Percentiles rank a stretch among this genome's conserved stretches.
Evolutionary conservation across 371 early-diverging fungal genomes (phyloP).

Genomic region (Mucor lusitanicus): DNA sequence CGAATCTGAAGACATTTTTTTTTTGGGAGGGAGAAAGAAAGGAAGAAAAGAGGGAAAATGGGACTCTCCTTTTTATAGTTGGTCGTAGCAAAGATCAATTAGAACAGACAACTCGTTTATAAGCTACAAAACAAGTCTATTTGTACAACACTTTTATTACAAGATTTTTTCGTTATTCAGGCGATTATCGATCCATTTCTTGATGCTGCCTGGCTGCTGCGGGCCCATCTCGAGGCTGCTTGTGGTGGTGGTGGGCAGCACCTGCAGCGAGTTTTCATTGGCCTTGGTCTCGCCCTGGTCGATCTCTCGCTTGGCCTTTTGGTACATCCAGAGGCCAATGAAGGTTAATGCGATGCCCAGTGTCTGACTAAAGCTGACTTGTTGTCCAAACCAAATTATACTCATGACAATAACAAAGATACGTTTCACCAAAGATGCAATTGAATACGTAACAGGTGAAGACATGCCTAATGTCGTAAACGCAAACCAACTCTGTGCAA

Average conservation of each 20-base stretch:
- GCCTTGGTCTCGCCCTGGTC: constrained; percentile 43
- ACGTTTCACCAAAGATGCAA: constrained; percentile 86
- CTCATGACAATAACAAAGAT: constrained; percentile 87
- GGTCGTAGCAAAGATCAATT: background rate
- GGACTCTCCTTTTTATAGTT: background rate
- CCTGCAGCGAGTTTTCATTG: constrained; percentile 22
- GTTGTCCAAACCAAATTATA: constrained; percentile 85
- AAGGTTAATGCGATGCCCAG: constrained; percentile 82
- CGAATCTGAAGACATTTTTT: constrained; percentile 42
- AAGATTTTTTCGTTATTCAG: background rate
- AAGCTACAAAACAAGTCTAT: constrained; percentile 9
- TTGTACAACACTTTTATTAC: constrained; percentile 12
- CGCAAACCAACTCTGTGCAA: constrained; percentile 80
- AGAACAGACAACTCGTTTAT: constrained; percentile 11
- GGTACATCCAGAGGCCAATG: constrained; percentile 84
- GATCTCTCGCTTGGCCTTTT: constrained; percentile 69
- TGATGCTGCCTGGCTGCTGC: background rate
- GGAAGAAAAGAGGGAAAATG: background rate
- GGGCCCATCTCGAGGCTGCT: background rate
- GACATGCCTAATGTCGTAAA: constrained; percentile 78
- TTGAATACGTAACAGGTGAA: constrained; percentile 87
- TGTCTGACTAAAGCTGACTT: constrained; percentile 63
- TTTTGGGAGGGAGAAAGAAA: background rate
- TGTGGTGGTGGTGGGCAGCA: constrained; percentile 16
- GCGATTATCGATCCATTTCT: background rate